Conservation (phyloP, 2,329 filamentous ascomycete species). For the Alternaria ethzedia region DNA sequence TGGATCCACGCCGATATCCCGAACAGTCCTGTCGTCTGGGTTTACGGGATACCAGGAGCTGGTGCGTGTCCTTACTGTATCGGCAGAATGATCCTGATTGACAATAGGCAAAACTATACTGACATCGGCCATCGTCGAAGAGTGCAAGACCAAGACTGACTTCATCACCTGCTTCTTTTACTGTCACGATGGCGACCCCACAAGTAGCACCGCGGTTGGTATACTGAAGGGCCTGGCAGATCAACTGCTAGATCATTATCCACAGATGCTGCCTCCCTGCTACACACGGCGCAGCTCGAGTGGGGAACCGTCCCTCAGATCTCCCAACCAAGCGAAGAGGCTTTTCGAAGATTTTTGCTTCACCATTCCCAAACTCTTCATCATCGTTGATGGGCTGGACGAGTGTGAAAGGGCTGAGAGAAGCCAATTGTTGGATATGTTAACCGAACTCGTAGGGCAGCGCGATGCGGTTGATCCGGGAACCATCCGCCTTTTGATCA, state of each 20-base stretch:
- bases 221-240: not conserved
- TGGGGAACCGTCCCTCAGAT: not conserved
- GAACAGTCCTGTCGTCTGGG: not conserved
- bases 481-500: not conserved
- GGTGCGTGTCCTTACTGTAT: fast-evolving
- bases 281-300: not conserved
- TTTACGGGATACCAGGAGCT: not conserved
- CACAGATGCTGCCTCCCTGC: not conserved
- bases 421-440: not conserved
- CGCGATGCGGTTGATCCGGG: not conserved
- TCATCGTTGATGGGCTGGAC: not conserved
- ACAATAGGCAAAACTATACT: not conserved
- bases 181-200: not conserved
- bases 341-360: not conserved
- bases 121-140: not conserved
- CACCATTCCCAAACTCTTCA: not conserved
- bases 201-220: not conserved
- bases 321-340: not conserved
- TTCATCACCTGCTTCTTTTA: not conserved
- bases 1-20: not conserved
- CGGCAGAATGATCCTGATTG: fast-evolving
- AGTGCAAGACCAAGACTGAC: not conserved
- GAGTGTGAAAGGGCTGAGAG: not conserved
- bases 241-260: not conserved
- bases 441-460: not conserved